These are phyloP conservation scores for Oehlia diaphana DNA, from an alignment of 192 early-diverging fungal species.

Conservation along the genomic window DNA sequence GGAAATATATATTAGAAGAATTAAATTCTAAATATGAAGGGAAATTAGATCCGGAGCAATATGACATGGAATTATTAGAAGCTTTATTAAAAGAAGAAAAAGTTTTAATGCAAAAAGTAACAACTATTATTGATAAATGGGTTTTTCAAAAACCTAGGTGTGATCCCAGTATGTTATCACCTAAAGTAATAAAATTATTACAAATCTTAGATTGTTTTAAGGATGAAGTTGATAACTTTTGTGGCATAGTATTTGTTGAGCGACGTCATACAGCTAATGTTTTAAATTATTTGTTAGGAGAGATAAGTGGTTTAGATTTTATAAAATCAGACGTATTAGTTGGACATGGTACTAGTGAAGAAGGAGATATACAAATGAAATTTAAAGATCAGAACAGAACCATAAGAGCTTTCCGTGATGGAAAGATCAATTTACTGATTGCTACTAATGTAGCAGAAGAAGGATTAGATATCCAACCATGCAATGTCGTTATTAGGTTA, in stretches of 20 bases:
- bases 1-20: constrained; percentile 52
- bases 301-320: constrained; percentile 53
- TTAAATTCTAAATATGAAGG: constrained; percentile 37
- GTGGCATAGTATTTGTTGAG: constrained; percentile 87
- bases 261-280: constrained; percentile 68
- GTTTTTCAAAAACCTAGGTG: constrained; percentile 34
- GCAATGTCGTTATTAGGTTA: constrained; percentile 83
- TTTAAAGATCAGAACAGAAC: constrained; percentile 58
- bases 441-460: constrained; percentile 96
- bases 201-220: constrained; percentile 58
- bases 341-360: constrained; percentile 53
- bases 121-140: constrained; percentile 29
- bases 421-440: constrained; percentile 75
- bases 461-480: constrained; percentile 91
- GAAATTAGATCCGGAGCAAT: constrained; percentile 17
- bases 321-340: constrained; percentile 51
- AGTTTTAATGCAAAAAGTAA: constrained; percentile 24
- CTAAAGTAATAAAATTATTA: constrained; percentile 71
- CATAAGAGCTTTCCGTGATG: constrained; percentile 65
- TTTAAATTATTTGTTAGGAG: constrained; percentile 55
- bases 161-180: constrained; percentile 48
- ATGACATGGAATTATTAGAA: neutral
- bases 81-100: constrained; percentile 25
- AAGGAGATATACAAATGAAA: constrained; percentile 50
- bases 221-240: constrained; percentile 53